A percentile compares a stretch with the other conserved stretches of the same genome.
Evolutionary conservation across 1,139 yeast species (phyloP).

Genomic region (Candida frijolesensis): DNA sequence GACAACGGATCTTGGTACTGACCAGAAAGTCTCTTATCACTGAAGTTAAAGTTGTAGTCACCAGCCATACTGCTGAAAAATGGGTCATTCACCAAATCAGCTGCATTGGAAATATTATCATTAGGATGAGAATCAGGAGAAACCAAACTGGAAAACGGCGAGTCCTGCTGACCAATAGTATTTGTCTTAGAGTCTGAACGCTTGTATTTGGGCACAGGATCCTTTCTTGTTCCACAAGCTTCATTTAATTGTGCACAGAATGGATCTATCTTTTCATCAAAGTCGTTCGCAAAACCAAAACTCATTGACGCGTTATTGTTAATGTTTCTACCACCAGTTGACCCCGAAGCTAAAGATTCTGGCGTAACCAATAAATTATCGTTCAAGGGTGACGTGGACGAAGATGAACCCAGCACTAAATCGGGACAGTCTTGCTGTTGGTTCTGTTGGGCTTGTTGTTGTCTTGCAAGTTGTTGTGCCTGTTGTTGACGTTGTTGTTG

Average conservation of each 20-base stretch:
- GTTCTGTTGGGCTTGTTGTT: conserved; percentile 8
- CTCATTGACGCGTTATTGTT: conserved; percentile 18
- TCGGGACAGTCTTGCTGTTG: conserved; percentile 30
- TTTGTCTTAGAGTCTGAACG: conserved; percentile 18
- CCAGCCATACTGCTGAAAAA: conserved; percentile 19
- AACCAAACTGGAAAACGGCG: conserved; percentile 23
- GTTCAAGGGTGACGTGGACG: conserved; percentile 43
- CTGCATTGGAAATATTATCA: conserved; percentile 3
- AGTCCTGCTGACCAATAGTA: conserved; percentile 12
- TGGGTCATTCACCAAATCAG: conserved; percentile 29
- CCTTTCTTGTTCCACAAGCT: conserved; percentile 81
- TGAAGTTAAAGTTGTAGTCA: conserved; percentile 21
- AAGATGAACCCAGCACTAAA: conserved; percentile 37
- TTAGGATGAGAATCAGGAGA: conserved; percentile 17
- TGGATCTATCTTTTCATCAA: conserved; percentile 52
- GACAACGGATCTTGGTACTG: conserved; percentile 48
- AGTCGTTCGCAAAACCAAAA: conserved; percentile 24
- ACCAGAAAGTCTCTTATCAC: conserved; percentile 6
- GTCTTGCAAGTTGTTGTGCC: not conserved
- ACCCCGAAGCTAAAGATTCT: conserved; percentile 23
- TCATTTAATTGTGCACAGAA: conserved; percentile 75
- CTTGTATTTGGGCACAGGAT: conserved; percentile 64
- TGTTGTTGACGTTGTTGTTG: conserved; percentile 21
- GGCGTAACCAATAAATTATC: conserved; percentile 43
- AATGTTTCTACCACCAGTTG: conserved; percentile 13